Conservation (phyloP, 805 yeast genomes). For the Kazachstania kunashirensis region DNA sequence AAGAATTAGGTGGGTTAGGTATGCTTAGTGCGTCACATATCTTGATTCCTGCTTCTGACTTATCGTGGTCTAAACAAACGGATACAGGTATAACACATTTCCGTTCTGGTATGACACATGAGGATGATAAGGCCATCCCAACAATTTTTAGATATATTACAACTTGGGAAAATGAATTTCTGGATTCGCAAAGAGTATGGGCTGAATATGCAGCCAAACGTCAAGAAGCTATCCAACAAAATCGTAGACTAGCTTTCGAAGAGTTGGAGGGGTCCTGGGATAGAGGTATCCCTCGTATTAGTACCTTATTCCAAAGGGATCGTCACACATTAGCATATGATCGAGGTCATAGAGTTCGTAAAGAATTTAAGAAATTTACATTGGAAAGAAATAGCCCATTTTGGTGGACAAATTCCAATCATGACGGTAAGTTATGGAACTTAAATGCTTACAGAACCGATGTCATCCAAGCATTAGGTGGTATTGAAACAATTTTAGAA, state of each 20-base stretch:
- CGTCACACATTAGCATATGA: constrained; percentile 91
- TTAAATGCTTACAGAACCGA: constrained; percentile 86
- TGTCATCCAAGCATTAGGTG: constrained; percentile 94
- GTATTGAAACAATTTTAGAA: constrained; percentile 89
- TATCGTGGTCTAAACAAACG: constrained; percentile 85
- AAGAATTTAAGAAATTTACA: constrained; percentile 66
- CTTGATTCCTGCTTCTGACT: constrained; percentile 84
- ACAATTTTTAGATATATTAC: constrained; percentile 87
- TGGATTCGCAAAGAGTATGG: constrained; percentile 95
- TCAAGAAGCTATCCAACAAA: constrained; percentile 75
- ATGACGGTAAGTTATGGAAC: constrained; percentile 95
- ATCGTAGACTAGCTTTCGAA: constrained; percentile 79
- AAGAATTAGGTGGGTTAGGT: constrained; percentile 94
- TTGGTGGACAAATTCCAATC: constrained; percentile 93
- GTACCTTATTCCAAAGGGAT: constrained; percentile 90
- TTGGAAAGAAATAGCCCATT: constrained; percentile 72
- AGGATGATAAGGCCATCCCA: constrained; percentile 75
- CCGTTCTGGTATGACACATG: constrained; percentile 84
- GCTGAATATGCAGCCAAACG: constrained; percentile 89
- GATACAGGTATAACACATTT: constrained; percentile 92
- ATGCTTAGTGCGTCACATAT: constrained; percentile 97
- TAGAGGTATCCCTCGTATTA: constrained; percentile 91
- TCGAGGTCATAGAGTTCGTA: constrained; percentile 81
- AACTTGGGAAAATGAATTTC: constrained; percentile 93
- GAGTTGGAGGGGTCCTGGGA: constrained; percentile 95